Percentiles rank a stretch among this genome's conserved stretches.
phyloP scores from a whole-genome alignment of 2,329 filamentous ascomycete species.

The Dactylellina leptospora region DNA sequence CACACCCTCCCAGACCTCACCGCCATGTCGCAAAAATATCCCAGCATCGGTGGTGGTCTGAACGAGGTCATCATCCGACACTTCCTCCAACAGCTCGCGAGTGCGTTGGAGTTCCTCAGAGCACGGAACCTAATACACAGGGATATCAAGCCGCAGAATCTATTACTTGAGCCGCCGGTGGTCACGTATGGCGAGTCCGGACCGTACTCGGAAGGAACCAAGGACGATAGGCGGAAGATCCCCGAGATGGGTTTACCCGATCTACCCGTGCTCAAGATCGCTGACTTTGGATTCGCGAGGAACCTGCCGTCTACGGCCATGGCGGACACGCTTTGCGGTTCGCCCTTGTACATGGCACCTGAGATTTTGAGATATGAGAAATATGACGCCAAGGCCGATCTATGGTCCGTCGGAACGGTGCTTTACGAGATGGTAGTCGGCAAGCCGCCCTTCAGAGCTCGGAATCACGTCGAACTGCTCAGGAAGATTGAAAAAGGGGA shows the following conservation, averaged over 20 bases:
- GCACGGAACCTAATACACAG: conserved; percentile 89
- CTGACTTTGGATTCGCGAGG: conserved; percentile 97
- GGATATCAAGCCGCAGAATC: conserved; percentile 96
- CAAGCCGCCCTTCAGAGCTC: conserved; percentile 86
- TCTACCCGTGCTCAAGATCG: conserved; percentile 94
- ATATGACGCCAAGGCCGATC: conserved; percentile 94
- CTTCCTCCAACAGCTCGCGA: conserved; percentile 93
- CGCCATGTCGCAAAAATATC: conserved; percentile 93
- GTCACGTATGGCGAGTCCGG: conserved; percentile 66
- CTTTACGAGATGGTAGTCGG: conserved; percentile 94
- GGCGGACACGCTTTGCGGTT: conserved; percentile 95
- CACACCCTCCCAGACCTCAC: conserved; percentile 78
- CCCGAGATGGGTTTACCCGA: conserved; percentile 82
- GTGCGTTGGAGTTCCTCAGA: conserved; percentile 87
- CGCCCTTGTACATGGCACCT: conserved; percentile 97
- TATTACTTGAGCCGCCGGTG: conserved; percentile 77
- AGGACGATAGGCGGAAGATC: conserved; percentile 71
- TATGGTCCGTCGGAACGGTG: conserved; percentile 97
- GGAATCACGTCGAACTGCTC: conserved; percentile 92
- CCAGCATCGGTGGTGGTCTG: conserved; percentile 84
- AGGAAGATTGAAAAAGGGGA: conserved; percentile 89
- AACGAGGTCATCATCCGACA: conserved; percentile 97
- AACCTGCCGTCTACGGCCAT: conserved; percentile 89
- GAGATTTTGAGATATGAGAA: conserved; percentile 97
- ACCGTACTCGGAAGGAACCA: conserved; percentile 71